These are phyloP conservation scores for Colletotrichum karsti DNA, from an alignment of 2,329 filamentous ascomycete species.

Conservation along the genomic window DNA sequence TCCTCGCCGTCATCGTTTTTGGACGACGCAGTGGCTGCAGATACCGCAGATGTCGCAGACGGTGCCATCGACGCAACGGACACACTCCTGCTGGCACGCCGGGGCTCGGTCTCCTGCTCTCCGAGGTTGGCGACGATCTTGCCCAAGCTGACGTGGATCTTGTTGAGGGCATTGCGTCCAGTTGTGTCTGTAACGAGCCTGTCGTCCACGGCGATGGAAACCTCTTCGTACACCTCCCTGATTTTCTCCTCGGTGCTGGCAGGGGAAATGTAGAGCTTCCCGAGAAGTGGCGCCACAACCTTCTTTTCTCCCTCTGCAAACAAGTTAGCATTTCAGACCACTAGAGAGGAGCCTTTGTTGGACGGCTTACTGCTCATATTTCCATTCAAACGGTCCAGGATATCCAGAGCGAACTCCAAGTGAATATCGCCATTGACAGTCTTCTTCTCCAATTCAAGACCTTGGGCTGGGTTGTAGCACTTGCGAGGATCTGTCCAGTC, in stretches of 20 bases:
- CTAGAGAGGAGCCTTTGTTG: neutral
- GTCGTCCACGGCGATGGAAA: constrained; percentile 70
- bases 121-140: constrained; percentile 72
- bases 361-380: constrained; percentile 70
- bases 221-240: constrained; percentile 63
- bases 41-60: neutral
- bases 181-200: constrained; percentile 67
- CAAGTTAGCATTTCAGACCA: constrained; percentile 37
- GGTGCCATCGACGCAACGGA: constrained; percentile 43
- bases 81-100: constrained; percentile 52
- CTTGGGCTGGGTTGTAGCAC: constrained; percentile 62
- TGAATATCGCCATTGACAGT: constrained; percentile 81
- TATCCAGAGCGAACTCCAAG: constrained; percentile 77
- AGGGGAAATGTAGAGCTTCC: constrained; percentile 82
- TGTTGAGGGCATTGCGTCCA: constrained; percentile 71
- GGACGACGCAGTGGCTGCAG: constrained; percentile 26
- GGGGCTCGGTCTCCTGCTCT: constrained; percentile 48
- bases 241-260: constrained; percentile 68
- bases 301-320: constrained; percentile 84
- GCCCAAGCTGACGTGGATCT: constrained; percentile 72
- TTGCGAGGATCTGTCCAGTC: constrained; percentile 97
- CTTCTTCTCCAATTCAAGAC: constrained; percentile 67
- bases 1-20: constrained; percentile 37
- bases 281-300: constrained; percentile 77
- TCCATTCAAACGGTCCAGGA: constrained; percentile 77